Evolutionary conservation across 1,284 basidiomycete species (phyloP), one percentile per base, ranked within the genome.

Genomic region (Albatrellus sp.): DNA sequence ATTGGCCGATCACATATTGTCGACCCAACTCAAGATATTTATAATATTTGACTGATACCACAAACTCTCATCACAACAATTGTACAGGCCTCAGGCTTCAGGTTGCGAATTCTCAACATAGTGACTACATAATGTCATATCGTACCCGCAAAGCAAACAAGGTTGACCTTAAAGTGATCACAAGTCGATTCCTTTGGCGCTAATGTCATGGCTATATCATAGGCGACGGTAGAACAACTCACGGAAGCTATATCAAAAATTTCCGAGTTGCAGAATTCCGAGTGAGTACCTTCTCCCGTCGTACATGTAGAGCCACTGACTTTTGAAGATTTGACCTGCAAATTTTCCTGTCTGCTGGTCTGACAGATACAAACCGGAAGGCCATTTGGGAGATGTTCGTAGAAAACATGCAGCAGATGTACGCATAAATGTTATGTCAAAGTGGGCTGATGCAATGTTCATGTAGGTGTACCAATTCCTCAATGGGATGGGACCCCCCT

Each of bases 401-500:
- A 48, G 55, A 58, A 2, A 81, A 82, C 54, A 83, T 84, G 80
- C 59, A 55, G 37, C 52, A 58, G 6, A 50, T 75, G 76, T 75
- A 14, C 17, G 24, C 13, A 40, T 11, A 36, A 13, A 28, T 35
- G 19, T 37, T 6, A 16, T 32, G 37, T 31, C 32, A 19, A 34
- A 34, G 28, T 43, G n/a, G 16, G 17, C 13, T 20, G 24, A 19
- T n/a, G 11, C 28, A 6, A 7, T 13, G 40, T 17, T 7, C 42
- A 43, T 24, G 12, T 47, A 82, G 77, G 34, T 76, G 74, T 50
- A 55, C 52, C 28, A 45, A 55, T 10, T 83, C 82, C 2, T 79
- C 80, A 5, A 72, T 82, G 55, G 78, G 77, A 14, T 87, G 82
- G 81, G 55, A 81, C 45, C 73, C 78, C 30, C 45, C 52, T 2